Evolutionary conservation across 768 basidiomycete species (phyloP), one percentile per base, ranked within the genome.

Genomic region (Phaeolepiota aurea): DNA sequence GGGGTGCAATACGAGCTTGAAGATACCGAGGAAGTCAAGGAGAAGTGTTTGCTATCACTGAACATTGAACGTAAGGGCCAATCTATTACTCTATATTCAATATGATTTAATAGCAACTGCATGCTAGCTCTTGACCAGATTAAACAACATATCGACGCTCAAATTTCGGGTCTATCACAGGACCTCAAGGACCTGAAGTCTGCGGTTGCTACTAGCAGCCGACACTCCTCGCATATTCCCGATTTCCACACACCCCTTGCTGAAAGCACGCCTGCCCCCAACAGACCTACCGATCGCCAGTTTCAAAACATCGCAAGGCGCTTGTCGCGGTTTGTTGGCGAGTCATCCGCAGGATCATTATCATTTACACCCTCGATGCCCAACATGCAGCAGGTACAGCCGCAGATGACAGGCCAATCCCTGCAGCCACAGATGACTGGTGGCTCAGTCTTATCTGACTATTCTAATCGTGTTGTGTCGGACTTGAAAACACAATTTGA

Each of bases 1-100:
- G 91, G 91, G 10, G 87, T 97, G 37, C 86, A 91, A 55, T 99
- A 94, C 55, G 93, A 97, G 61, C 66, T 98, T 42, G 94, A 99
- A 57, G 90, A 97, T 56, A 78, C 90, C 42, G 86, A 87, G 13
- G 94, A 99, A 55, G 77, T 99, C 21, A 82, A 82, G 59, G 84
- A 90, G 42, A 90, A 82, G 46, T 87, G 86, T 55, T 58, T 97
- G 14, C 64, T 99, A 37, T 93, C 88, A 34, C 66, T 99, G 36
- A 96, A 97, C 50, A 92, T 99, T 44, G 94, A 98, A 73, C 88
- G 94, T 97, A 61, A 62, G 93, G 25, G 7, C 25, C 25, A 28
- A 28, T 28, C 7, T 28, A 28, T 28, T n/a, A 28, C 7, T n/a
- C 28, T 14, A 31, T 31, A 31, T 9, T 31, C 9, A 31, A 31